Base-by-base conservation (phyloP, 2,329 filamentous ascomycete genomes). In the Colletotrichum tabaci region DNA sequence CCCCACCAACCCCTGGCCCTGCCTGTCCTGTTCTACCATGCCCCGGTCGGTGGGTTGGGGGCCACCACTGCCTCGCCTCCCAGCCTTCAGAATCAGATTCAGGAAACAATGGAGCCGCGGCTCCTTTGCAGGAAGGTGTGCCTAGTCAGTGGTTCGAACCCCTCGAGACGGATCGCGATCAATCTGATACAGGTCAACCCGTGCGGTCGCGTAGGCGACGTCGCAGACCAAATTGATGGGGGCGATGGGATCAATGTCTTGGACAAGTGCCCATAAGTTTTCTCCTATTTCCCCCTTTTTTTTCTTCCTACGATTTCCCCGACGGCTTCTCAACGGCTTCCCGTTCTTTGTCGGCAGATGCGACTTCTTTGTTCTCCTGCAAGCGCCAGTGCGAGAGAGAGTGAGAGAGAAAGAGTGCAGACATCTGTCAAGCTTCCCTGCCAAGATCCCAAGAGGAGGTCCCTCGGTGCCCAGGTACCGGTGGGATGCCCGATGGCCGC, bases 141-240 rank as follows among this genome's bases (percentile, higher is more conserved):
- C 67, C 67, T 61, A 52, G 68, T 69, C 53, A 26, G 26, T 38
- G 47, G 35, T 47, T 58, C 57, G 64, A 67, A 58, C 58, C 57
- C 56, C 26, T 40, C 56, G 12, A n/a, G 44, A 46, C 21, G 58
- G 58, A 58, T 16, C 52, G 42, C 26, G 56, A 40, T 71, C 68
- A 71, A 71, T 53, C 57, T 71, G 64, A 67, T 50, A 68, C 64
- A 42, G 52, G 40, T 52, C 46, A 50, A 63, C 49, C 57, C 64
- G 58, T 50, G 57, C 68, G 44, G 35, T 10, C 35, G 68, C 58
- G 44, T 53, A 67, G 56, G 68, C 68, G 57, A 71, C 52, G 68
- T 71, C 52, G 57, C 64, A 71, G 57, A 71, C 50, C 68, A 71
- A 53, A 71, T 71, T 71, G 64, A 67, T 58, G 64, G 46, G 26